Evolutionary conservation across 1,284 basidiomycete species (phyloP).

Genomic region (Hortiboletus rubellus): DNA sequence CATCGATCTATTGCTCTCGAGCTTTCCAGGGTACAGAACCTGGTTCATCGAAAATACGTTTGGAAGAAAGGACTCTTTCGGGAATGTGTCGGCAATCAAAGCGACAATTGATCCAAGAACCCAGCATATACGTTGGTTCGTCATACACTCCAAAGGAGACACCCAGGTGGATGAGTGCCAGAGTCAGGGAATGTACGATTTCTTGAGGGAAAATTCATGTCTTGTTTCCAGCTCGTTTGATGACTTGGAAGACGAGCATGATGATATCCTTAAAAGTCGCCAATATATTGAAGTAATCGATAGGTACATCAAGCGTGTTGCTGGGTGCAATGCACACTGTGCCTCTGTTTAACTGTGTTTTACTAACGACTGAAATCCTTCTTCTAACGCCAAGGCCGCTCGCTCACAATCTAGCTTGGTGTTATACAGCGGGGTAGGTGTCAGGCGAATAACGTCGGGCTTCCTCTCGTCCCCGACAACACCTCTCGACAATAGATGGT

Average conservation of each 20-base stretch:
- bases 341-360: conserved; percentile 10
- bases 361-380: conserved; percentile 42
- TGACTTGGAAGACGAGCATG: conserved; percentile 53
- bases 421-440: conserved; percentile 85
- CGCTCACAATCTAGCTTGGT: conserved; percentile 73
- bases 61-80: conserved; percentile 50
- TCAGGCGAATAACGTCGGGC: conserved; percentile 87
- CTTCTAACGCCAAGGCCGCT: conserved; percentile 64
- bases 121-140: conserved; percentile 56
- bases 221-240: conserved; percentile 45
- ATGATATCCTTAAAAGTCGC: conserved; percentile 49
- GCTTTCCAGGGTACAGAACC: conserved; percentile 60
- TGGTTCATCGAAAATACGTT: conserved; percentile 71
- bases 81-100: conserved; percentile 46
- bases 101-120: conserved; percentile 39
- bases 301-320: conserved; percentile 36
- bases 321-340: background rate
- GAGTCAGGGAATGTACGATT: conserved; percentile 56
- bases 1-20: conserved; percentile 57
- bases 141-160: conserved; percentile 75
- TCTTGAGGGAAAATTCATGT: conserved; percentile 44
- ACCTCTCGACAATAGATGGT: conserved; percentile 63
- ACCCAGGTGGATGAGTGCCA: conserved; percentile 63
- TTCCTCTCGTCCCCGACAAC: conserved; percentile 88
- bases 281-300: conserved; percentile 51